These are phyloP conservation scores for Cymbidium sinense DNA, from an alignment of 106 monocot species.

Conservation along the genomic window DNA sequence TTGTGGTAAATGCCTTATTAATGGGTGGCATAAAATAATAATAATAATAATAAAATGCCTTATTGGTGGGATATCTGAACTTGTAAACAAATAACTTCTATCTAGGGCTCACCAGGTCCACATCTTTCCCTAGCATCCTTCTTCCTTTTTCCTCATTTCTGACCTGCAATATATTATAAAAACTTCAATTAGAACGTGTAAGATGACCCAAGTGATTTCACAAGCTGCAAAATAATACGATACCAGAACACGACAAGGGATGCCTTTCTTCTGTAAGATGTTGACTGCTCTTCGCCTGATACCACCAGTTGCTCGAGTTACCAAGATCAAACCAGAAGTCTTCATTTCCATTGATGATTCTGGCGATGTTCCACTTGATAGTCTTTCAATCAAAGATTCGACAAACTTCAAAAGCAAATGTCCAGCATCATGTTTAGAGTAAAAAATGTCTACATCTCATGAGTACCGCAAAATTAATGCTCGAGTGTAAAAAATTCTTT, in stretches of 20 bases:
- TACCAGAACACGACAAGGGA: slow-evolving; percentile 82
- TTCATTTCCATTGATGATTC: slow-evolving; percentile 45
- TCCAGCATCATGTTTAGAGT: neutral
- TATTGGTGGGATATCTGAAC: neutral
- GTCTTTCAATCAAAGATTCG: slow-evolving; percentile 54
- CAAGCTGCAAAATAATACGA: neutral
- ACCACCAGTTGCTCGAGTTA: slow-evolving; percentile 92
- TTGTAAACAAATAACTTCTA: neutral
- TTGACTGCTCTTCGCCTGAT: slow-evolving; percentile 89
- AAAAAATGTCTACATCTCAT: neutral
- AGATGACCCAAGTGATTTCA: neutral
- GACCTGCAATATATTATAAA: slow-evolving; percentile 36
- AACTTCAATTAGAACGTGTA: neutral
- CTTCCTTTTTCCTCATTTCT: slow-evolving; percentile 92
- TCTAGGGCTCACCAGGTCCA: slow-evolving; percentile 64
- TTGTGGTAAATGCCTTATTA: neutral
- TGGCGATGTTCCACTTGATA: slow-evolving; percentile 31
- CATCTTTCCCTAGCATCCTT: slow-evolving; percentile 73
- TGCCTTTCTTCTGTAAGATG: slow-evolving; percentile 62
- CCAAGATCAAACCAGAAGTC: slow-evolving; percentile 64
- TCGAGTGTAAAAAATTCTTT: too few species aligned
- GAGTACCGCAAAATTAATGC: neutral
- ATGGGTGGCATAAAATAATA: too few species aligned
- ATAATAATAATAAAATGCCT: too few species aligned
- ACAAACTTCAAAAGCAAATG: slow-evolving; percentile 48